Evolutionary conservation across 1,284 basidiomycete genomes (phyloP), one percentile per base, ranked within the genome.

Genomic region (Rhizopogon parksii): DNA sequence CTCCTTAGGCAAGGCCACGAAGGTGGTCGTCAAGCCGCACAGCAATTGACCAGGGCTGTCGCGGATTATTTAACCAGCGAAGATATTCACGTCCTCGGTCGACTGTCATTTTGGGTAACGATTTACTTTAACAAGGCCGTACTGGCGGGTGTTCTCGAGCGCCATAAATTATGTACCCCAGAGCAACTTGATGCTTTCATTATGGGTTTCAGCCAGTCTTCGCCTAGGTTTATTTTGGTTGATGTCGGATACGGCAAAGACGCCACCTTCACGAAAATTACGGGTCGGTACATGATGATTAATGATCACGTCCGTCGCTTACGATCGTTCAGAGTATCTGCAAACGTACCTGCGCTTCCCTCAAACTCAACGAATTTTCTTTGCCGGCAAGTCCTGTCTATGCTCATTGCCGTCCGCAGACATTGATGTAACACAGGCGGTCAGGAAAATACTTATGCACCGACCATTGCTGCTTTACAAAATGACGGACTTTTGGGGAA

Each of bases 311-410:
- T 39, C 8, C 1, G 14, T 24, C 15, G 24, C 40, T 54, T 45
- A 36, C 37, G 47, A 45, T 50, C 24, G 56, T 12, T 21, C 47
- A 90, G 88, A 88, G 64, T 82, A 87, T 62, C 68, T 91, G 36
- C 77, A 83, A 65, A 83, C 86, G n/a, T 90, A 82, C 63, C 72
- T 78, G 40, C 76, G 77, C 53, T 83, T 91, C 59, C 79, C 83
- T 7, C 87, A 91, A 63, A 90, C 85, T 32, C 71, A 83, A 43
- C 80, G 81, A 45, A 72, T 91, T 40, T 84, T 89, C 65, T 77
- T 88, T 61, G 80, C 79, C 47, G 82, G 86, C 83, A 59, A 59
- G 75, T 58, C 17, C 3, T 4, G 5, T 24, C 6, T 17, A 27
- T 9, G 40, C 43, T 30, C 8, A 36, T 17, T 39, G 9, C n/a